phyloP scores from a whole-genome alignment of 169 alveolate genomes.

The Plasmodium adleri region DNA sequence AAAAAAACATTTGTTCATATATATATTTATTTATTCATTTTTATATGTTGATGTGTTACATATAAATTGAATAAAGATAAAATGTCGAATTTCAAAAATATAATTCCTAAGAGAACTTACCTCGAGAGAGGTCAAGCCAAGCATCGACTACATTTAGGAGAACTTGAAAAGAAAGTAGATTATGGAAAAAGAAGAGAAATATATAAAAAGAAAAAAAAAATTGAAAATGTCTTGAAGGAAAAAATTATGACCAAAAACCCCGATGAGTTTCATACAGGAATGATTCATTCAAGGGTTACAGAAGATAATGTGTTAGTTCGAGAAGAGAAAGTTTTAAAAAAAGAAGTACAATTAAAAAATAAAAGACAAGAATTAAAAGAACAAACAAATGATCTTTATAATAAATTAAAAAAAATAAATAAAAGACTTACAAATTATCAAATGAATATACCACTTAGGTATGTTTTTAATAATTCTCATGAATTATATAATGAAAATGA shows the following conservation, averaged over 20 bases:
- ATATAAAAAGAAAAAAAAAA: constrained; percentile 60
- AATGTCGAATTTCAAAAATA: constrained; percentile 55
- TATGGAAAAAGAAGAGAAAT: constrained; percentile 67
- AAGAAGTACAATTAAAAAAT: constrained; percentile 18
- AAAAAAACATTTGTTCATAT: too few species aligned
- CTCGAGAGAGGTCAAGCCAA: constrained; percentile 71
- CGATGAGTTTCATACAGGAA: constrained; percentile 72
- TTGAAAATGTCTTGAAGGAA: constrained; percentile 61
- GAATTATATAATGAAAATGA: constrained; percentile 52
- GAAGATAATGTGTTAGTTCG: constrained; percentile 22
- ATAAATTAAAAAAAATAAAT: constrained; percentile 36
- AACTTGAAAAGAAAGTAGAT: constrained; percentile 69
- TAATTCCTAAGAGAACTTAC: constrained; percentile 58
- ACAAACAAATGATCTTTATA: constrained; percentile 15
- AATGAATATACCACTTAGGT: constrained; percentile 48
- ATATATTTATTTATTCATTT: too few species aligned
- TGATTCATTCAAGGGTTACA: constrained; percentile 53
- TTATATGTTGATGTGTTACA: too few species aligned
- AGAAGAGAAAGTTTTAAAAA: constrained; percentile 24
- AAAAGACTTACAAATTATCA: constrained; percentile 24
- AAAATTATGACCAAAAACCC: constrained; percentile 63
- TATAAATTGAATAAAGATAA: background rate
- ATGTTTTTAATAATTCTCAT: constrained; percentile 64
- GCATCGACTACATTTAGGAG: constrained; percentile 57
- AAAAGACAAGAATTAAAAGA: constrained; percentile 25